Evolutionary conservation across 2,329 filamentous ascomycete genomes (phyloP).

Genomic region (Xylaria arbuscula): DNA sequence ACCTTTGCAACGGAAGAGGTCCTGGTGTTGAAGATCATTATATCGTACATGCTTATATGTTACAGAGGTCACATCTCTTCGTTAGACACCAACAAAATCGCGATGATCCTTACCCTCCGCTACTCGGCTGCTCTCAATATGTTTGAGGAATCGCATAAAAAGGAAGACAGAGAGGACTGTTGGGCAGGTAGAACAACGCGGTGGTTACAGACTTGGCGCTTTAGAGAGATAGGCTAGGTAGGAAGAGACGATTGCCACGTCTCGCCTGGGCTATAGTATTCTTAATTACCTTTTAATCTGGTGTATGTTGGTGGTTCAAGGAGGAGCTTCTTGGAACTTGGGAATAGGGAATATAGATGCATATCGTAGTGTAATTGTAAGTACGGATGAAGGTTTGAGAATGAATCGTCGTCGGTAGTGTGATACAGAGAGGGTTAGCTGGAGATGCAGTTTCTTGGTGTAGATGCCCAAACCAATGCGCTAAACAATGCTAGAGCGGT

Average conservation of each 20-base stretch:
- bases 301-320: not conserved
- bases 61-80: not conserved
- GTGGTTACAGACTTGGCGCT: not conserved
- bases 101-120: slow-evolving; percentile 1
- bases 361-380: too few relatives aligned
- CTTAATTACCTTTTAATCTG: not conserved
- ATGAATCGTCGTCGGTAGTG: not conserved
- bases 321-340: not conserved
- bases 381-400: not conserved
- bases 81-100: not conserved
- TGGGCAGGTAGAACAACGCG: not conserved
- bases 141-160: not conserved
- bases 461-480: slow-evolving; percentile 19
- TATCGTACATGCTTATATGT: too few relatives aligned
- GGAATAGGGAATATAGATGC: not conserved
- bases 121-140: not conserved
- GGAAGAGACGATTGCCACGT: too few relatives aligned
- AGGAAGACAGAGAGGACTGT: too few relatives aligned
- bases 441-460: not conserved
- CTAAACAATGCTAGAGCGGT: slow-evolving; percentile 4
- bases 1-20: slow-evolving; percentile 19
- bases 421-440: not conserved
- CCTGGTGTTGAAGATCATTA: slow-evolving; percentile 21
- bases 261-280: not conserved
- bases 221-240: not conserved